These are phyloP conservation scores for Citrus unshiu DNA, from an alignment of 345 rosid genomes.

Conservation along the genomic window DNA sequence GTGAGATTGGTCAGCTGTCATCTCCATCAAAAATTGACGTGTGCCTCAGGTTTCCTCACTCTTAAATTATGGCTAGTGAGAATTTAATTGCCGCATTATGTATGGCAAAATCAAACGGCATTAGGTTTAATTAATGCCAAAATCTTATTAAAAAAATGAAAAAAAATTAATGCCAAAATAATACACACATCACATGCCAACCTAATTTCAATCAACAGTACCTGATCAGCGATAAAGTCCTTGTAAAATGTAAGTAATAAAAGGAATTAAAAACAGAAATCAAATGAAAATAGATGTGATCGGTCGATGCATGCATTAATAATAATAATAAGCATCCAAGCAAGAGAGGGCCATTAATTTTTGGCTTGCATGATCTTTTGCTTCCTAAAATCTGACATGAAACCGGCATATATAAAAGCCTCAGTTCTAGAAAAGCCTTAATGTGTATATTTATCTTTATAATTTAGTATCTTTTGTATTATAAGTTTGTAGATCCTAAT, in stretches of 20 bases:
- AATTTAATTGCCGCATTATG: constrained; percentile 12
- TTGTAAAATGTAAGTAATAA: too few species aligned
- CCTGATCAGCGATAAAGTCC: neutral
- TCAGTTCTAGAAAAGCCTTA: neutral
- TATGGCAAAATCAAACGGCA: constrained; percentile 17
- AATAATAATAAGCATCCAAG: constrained; percentile 6
- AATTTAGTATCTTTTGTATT: too few species aligned
- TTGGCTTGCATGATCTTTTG: constrained; percentile 2
- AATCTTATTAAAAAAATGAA: neutral
- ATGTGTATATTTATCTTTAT: neutral
- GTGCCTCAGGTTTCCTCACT: constrained; percentile 31
- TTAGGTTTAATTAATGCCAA: constrained; percentile 31
- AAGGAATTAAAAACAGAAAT: too few species aligned
- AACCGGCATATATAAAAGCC: neutral
- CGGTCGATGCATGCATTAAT: neutral
- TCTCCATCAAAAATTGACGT: constrained; percentile 28
- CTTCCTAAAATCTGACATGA: constrained; percentile 16
- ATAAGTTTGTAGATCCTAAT: too few species aligned
- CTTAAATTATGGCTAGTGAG: constrained; percentile 31
- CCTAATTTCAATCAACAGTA: constrained; percentile 13
- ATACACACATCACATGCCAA: constrained; percentile 17
- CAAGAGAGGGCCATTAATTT: constrained; percentile 1
- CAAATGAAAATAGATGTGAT: neutral
- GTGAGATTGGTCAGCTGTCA: constrained; percentile 33
- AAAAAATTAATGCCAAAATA: constrained; percentile 6